phyloP scores from a whole-genome alignment of 1,284 basidiomycete genomes.

The Waitea zeae region DNA sequence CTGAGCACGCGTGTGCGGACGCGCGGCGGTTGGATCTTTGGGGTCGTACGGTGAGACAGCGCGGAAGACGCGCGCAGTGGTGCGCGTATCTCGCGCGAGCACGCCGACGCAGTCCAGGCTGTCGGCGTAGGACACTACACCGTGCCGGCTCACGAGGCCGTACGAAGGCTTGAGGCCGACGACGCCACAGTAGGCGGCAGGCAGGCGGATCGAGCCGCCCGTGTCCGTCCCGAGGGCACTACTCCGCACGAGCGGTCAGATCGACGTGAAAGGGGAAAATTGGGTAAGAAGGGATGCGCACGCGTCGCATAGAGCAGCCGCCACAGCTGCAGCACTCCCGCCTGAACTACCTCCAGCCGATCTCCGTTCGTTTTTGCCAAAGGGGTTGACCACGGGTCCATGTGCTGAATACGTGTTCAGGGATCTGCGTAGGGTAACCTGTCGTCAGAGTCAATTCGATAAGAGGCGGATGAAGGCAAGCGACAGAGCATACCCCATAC shows the following conservation, averaged over 20 bases:
- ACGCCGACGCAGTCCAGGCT: conserved; percentile 91
- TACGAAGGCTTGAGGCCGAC: conserved; percentile 92
- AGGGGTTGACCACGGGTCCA: conserved; percentile 71
- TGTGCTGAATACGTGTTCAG: conserved; percentile 53
- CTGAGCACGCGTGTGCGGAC: conserved; percentile 20
- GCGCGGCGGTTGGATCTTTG: conserved; percentile 66
- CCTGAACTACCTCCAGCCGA: conserved; percentile 77
- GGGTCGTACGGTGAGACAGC: conserved; percentile 35
- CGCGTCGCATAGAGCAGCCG: conserved; percentile 64
- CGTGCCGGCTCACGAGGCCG: conserved; percentile 77
- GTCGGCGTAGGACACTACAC: conserved; percentile 87
- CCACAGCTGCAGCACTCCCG: conserved; percentile 71
- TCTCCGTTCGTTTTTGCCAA: conserved; percentile 24
- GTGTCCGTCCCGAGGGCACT: conserved; percentile 92
- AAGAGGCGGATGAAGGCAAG: conserved; percentile 5
- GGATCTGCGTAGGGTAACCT: conserved; percentile 43
- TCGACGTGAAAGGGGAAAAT: too few relatives aligned
- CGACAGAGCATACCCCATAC: conserved; percentile 66
- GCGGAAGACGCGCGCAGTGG: conserved; percentile 48
- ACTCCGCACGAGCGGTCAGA: conserved; percentile 7
- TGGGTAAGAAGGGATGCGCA: conserved; percentile 21
- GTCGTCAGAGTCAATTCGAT: too few relatives aligned
- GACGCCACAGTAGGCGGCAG: conserved; percentile 88
- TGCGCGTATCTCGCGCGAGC: conserved; percentile 36
- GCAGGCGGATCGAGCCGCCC: conserved; percentile 85